Base-by-base conservation (phyloP, 805 yeast species). In the Metschnikowia arizonensis region DNA sequence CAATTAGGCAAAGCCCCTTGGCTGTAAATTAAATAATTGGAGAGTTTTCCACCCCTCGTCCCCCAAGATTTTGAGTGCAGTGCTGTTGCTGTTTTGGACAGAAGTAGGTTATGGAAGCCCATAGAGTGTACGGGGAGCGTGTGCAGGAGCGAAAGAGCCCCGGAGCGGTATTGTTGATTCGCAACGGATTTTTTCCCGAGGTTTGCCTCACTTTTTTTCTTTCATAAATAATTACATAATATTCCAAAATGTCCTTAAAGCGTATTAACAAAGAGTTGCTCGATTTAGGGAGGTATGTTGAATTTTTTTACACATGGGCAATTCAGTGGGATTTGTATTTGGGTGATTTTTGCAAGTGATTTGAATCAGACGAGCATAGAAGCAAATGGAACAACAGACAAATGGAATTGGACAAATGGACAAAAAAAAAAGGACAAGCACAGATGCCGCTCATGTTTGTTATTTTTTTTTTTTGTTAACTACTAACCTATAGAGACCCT, bases 251-350 rank as follows among this genome's bases (percentile, higher is more conserved):
- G 96, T 93, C 98, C 56, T 76, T 82, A 60, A 93, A 93, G 74
- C 89, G 99, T 79, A 88, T 91, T 62, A 86, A 88, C 73, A 91
- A 91, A 74, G 99, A 91, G 75, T 79, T 93, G 61, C 83, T 84
- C 60, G 99, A 93, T 69, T 78, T 91, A 64, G 97, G 97, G 66
- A 85, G 88, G 90, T 84, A 76, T 69, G 90, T 83, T 47, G 36
- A 28, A 12, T n/a, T 5, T 12, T 12, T 12, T 3, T n/a, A 3
- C 15, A n/a, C 31, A 12, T n/a, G 5, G 31, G 8, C 15, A 8
- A 8, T 12, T 5, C 15, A 12, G 2, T 5, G 17, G n/a, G n/a
- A n/a, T n/a, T n/a, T n/a, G n/a, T n/a, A n/a, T n/a, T n/a, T n/a
- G n/a, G n/a, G n/a, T n/a, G n/a, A n/a, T n/a, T n/a, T n/a, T n/a